Evolutionary conservation across 2,329 filamentous ascomycete species (phyloP).

Genomic region (Rosellinia necatrix): DNA sequence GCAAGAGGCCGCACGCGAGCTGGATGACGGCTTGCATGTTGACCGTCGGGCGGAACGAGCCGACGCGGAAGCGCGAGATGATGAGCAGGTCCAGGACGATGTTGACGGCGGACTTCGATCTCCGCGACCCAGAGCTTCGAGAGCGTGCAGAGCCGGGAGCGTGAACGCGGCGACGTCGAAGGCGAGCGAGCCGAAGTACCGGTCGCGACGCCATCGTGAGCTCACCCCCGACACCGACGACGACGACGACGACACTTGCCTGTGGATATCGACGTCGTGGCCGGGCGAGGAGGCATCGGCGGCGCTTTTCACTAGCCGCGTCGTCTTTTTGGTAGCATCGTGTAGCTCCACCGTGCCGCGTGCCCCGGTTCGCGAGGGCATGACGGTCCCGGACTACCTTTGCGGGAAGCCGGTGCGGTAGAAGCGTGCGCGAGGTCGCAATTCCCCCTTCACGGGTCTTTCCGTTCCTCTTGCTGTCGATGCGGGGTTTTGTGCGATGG

Average conservation of each 20-base stretch:
- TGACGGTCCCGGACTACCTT: no score
- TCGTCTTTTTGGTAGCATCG: constrained; percentile 26
- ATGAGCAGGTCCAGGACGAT: constrained; percentile 70
- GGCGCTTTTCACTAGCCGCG: background rate
- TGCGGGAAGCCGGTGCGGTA: no score
- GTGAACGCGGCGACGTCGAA: constrained; percentile 68
- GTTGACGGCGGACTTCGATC: constrained; percentile 70
- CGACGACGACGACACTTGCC: no score
- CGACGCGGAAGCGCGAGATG: constrained; percentile 68
- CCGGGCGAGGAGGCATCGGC: background rate
- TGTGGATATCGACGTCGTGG: background rate
- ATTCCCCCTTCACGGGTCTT: no score
- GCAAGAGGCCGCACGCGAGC: constrained; percentile 63
- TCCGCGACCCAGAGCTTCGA: constrained; percentile 73
- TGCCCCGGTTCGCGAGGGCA: background rate
- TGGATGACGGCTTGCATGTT: constrained; percentile 69
- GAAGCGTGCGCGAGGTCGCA: no score
- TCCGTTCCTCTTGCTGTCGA: no score
- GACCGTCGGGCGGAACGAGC: constrained; percentile 56
- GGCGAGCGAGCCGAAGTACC: constrained; percentile 60
- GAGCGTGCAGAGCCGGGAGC: constrained; percentile 69
- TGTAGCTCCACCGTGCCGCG: constrained; percentile 11
- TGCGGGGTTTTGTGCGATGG: no score
- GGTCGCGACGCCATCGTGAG: constrained; percentile 26
- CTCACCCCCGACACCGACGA: background rate